phyloP scores from a whole-genome alignment of 2,329 filamentous ascomycete genomes.

The Epichloe bromicola region DNA sequence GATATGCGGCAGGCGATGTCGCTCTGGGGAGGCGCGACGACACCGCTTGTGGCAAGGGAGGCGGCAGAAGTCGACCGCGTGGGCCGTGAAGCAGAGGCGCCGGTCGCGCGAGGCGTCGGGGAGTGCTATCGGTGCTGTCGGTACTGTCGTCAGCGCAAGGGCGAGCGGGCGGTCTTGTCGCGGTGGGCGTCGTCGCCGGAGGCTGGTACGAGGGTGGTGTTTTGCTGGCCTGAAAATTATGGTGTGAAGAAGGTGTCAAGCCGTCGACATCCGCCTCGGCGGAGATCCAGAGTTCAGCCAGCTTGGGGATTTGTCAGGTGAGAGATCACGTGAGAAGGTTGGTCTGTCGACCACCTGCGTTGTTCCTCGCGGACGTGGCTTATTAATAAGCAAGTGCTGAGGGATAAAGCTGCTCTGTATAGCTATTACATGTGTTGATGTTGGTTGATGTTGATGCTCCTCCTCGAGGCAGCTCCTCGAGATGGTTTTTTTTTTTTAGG shows the following conservation, averaged over 20 bases:
- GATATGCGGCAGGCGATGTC: conserved; percentile 10
- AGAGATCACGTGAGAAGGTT: background rate
- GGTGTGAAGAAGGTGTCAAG: conserved; percentile 14
- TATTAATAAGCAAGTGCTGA: background rate
- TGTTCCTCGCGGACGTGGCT: background rate
- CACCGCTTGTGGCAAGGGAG: conserved; percentile 3
- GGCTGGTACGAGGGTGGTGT: conserved; percentile 5
- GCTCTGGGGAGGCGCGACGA: conserved; percentile 5
- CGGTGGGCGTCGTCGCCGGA: conserved; percentile 1
- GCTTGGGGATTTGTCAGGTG: background rate
- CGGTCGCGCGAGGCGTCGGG: conserved; percentile 5
- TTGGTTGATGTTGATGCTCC: background rate
- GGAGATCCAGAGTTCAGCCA: conserved; percentile 7
- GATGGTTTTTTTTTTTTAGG: background rate
- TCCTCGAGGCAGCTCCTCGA: background rate
- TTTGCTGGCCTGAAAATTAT: conserved; percentile 16
- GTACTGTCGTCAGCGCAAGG: background rate
- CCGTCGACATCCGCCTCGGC: conserved; percentile 5
- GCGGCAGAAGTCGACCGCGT: conserved; percentile 5
- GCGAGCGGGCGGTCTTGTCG: background rate
- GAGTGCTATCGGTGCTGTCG: background rate
- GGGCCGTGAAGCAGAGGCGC: conserved; percentile 2
- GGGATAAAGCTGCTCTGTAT: too few species aligned
- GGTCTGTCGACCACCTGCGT: background rate
- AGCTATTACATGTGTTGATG: too few species aligned